phyloP scores from a whole-genome alignment of 1,139 yeast genomes.

The Scheffersomyces stambukii region DNA sequence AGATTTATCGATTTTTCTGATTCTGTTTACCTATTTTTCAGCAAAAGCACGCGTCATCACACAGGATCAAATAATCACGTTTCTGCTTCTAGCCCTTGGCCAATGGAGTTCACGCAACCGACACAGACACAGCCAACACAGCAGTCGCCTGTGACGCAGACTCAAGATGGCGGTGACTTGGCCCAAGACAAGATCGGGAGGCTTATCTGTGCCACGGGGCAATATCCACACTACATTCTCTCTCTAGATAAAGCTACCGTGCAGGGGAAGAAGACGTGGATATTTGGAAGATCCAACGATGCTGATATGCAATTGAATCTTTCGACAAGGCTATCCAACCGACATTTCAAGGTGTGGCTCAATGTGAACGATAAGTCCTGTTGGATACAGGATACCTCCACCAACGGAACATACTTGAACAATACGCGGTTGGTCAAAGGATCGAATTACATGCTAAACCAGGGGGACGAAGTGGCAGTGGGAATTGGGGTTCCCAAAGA shows the following conservation, averaged over 20 bases:
- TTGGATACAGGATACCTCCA: constrained; percentile 68
- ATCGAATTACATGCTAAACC: constrained; percentile 77
- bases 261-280: constrained; percentile 53
- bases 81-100: too few species aligned
- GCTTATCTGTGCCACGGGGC: constrained; percentile 68
- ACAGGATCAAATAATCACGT: too few species aligned
- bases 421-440: constrained; percentile 68
- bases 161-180: constrained; percentile 16
- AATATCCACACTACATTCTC: constrained; percentile 43
- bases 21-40: too few species aligned
- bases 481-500: constrained; percentile 86
- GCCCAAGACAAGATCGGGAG: constrained; percentile 35
- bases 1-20: too few species aligned
- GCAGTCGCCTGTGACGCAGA: constrained; percentile 42
- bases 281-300: constrained; percentile 70
- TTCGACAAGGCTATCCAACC: constrained; percentile 69
- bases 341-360: constrained; percentile 72
- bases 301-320: constrained; percentile 59
- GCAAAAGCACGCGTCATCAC: too few species aligned
- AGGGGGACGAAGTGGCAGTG: constrained; percentile 88
- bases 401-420: constrained; percentile 90
- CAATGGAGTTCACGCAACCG: too few species aligned
- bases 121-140: constrained; percentile 61
- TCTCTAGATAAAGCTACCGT: constrained; percentile 19
- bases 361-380: constrained; percentile 50